These are phyloP conservation scores for Sclerotinia subarctica DNA, from an alignment of 2,329 filamentous ascomycete genomes.

Conservation along the genomic window DNA sequence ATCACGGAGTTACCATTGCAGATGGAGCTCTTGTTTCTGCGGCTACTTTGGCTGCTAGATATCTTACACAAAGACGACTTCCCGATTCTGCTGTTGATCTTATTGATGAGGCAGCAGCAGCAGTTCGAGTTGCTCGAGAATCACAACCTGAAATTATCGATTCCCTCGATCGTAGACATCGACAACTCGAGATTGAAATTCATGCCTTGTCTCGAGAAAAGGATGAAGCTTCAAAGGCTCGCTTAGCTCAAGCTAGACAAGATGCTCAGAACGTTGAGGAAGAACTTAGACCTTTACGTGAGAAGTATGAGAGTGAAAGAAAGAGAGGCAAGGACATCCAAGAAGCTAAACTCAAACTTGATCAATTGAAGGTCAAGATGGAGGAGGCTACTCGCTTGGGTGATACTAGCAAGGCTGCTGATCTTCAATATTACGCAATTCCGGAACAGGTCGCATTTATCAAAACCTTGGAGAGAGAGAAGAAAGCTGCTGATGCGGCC, in stretches of 20 bases:
- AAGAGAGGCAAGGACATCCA: slow-evolving; percentile 88
- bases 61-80: slow-evolving; percentile 84
- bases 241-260: slow-evolving; percentile 77
- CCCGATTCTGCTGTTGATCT: slow-evolving; percentile 96
- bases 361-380: slow-evolving; percentile 83
- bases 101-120: slow-evolving; percentile 92
- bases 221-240: slow-evolving; percentile 84
- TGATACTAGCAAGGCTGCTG: slow-evolving; percentile 82
- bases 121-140: slow-evolving; percentile 92
- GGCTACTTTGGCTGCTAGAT: slow-evolving; percentile 87
- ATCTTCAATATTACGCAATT: slow-evolving; percentile 96
- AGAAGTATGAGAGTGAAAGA: slow-evolving; percentile 95
- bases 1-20: slow-evolving; percentile 95
- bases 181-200: slow-evolving; percentile 95
- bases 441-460: slow-evolving; percentile 85
- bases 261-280: slow-evolving; percentile 94
- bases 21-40: slow-evolving; percentile 90
- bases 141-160: slow-evolving; percentile 96
- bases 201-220: slow-evolving; percentile 91
- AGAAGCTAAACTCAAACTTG: slow-evolving; percentile 90
- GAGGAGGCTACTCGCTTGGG: slow-evolving; percentile 88
- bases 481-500: slow-evolving; percentile 71
- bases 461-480: slow-evolving; percentile 74
- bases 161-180: slow-evolving; percentile 83
- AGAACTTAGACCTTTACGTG: slow-evolving; percentile 83